phyloP scores from a whole-genome alignment of 306 rosid species.

The Pueraria montana region DNA sequence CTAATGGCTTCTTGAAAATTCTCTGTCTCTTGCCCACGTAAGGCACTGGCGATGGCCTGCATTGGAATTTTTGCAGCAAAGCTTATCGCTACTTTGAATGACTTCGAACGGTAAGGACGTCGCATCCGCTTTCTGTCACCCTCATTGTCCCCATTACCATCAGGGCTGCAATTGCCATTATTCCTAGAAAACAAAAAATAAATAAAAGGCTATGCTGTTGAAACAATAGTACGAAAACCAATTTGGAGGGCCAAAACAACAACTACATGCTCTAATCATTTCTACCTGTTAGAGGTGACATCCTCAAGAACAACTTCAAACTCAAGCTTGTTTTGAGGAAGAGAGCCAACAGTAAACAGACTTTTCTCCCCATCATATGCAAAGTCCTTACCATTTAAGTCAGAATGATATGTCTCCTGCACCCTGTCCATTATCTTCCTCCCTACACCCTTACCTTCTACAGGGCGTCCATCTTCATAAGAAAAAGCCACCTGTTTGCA shows the following conservation, averaged over 20 bases:
- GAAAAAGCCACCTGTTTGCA: constrained; percentile 67
- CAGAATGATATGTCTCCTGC: constrained; percentile 76
- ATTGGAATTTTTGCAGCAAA: constrained; percentile 93
- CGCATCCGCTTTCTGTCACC: constrained; percentile 82
- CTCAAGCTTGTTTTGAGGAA: constrained; percentile 87
- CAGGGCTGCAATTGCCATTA: constrained; percentile 74
- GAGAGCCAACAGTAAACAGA: constrained; percentile 88
- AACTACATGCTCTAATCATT: neutral
- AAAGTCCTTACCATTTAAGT: constrained; percentile 79
- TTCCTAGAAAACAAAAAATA: constrained; percentile 52
- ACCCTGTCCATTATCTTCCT: constrained; percentile 84
- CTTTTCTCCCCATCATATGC: constrained; percentile 98
- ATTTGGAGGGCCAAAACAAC: constrained; percentile 27
- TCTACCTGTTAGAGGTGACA: constrained; percentile 67
- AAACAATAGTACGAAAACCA: neutral
- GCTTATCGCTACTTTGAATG: constrained; percentile 81
- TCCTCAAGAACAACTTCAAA: constrained; percentile 86
- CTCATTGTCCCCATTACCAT: constrained; percentile 71
- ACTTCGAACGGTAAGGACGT: constrained; percentile 70
- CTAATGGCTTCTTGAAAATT: constrained; percentile 91
- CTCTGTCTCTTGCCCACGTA: constrained; percentile 92
- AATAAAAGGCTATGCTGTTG: constrained; percentile 12
- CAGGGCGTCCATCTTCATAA: constrained; percentile 93
- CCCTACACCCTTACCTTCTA: constrained; percentile 89
- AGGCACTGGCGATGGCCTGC: constrained; percentile 83